Conservation (phyloP, 257 asterid species). For the Capsicum pubescens region DNA sequence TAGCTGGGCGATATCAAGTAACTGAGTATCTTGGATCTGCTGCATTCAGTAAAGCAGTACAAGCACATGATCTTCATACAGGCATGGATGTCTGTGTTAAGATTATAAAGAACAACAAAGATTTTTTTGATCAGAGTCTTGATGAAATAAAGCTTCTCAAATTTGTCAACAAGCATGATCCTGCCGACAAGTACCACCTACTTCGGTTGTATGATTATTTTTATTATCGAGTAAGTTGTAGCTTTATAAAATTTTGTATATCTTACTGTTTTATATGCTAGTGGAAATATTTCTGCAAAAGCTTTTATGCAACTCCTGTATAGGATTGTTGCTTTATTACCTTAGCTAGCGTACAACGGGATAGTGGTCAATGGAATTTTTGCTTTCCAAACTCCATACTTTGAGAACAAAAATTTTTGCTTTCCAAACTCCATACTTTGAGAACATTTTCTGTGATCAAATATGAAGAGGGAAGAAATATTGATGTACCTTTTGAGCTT, state of each 20-base stretch:
- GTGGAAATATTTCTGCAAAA: not conserved
- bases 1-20: conserved; percentile 45
- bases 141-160: conserved; percentile 45
- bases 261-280: not conserved
- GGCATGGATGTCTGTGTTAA: conserved; percentile 46
- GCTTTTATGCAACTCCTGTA: not conserved
- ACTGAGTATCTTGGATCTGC: conserved; percentile 48
- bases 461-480: conserved; percentile 18
- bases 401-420: not conserved
- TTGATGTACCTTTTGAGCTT: conserved; percentile 25
- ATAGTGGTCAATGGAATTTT: conserved; percentile 9
- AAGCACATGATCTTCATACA: conserved; percentile 46
- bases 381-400: not conserved
- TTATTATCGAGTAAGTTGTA: conserved; percentile 39
- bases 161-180: conserved; percentile 45
- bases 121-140: conserved; percentile 46
- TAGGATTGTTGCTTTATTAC: not conserved
- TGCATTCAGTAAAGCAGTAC: conserved; percentile 46
- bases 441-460: not conserved
- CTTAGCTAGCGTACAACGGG: not conserved
- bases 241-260: not conserved
- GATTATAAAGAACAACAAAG: conserved; percentile 44
- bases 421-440: conserved; percentile 2
- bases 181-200: conserved; percentile 42
- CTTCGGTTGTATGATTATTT: conserved; percentile 45